Evolutionary conservation across 805 yeast genomes (phyloP).

Genomic region (Zygosaccharomyces pseudorouxii): DNA sequence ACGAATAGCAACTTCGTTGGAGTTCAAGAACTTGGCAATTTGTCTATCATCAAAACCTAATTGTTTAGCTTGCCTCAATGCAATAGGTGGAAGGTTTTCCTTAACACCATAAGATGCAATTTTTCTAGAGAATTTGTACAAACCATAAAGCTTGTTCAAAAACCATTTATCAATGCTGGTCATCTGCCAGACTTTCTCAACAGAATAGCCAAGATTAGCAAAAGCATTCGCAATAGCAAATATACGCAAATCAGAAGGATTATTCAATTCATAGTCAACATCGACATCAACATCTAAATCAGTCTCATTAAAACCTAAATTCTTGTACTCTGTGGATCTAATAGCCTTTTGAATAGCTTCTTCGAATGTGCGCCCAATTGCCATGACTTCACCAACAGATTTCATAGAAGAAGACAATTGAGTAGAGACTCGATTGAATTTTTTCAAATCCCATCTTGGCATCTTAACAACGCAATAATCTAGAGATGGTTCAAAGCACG

Average conservation of each 20-base stretch:
- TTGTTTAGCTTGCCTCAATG: constrained; percentile 85
- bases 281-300: constrained; percentile 89
- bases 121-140: constrained; percentile 66
- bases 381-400: constrained; percentile 98
- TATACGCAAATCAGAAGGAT: constrained; percentile 95
- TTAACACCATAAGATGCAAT: constrained; percentile 52
- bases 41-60: constrained; percentile 96
- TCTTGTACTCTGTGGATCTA: constrained; percentile 85
- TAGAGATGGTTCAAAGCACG: constrained; percentile 95
- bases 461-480: constrained; percentile 96
- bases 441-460: constrained; percentile 98
- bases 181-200: constrained; percentile 84
- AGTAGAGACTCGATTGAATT: constrained; percentile 87
- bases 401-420: constrained; percentile 91
- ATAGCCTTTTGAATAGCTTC: constrained; percentile 98
- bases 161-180: constrained; percentile 97
- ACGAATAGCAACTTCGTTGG: constrained; percentile 91
- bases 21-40: constrained; percentile 79
- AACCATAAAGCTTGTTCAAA: constrained; percentile 73
- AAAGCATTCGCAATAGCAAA: constrained; percentile 96
- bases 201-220: constrained; percentile 72
- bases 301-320: constrained; percentile 87
- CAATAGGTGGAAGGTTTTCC: constrained; percentile 53
- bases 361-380: constrained; percentile 94
- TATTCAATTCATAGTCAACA: constrained; percentile 86